Evolutionary conservation across 192 early-diverging fungal genomes (phyloP).

Genomic region (Kickxella alabastrina): DNA sequence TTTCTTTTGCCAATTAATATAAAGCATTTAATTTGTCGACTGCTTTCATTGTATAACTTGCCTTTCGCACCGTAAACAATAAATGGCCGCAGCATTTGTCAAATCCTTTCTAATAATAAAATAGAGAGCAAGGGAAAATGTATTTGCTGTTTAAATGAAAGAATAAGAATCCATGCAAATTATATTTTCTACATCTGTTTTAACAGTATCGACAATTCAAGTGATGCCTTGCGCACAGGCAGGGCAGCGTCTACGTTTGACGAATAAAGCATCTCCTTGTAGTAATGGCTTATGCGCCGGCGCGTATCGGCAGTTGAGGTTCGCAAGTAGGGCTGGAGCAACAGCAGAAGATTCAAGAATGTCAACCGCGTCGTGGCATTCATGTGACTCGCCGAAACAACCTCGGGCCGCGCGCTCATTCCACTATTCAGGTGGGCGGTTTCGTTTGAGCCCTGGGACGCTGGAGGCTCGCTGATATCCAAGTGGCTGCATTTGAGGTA

Average conservation of each 20-base stretch:
- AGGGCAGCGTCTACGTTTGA: constrained; percentile 43
- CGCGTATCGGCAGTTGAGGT: constrained; percentile 23
- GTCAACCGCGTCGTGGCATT: constrained; percentile 49
- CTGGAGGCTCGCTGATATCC: constrained; percentile 16
- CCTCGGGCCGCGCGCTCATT: constrained; percentile 27
- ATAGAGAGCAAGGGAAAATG: not conserved
- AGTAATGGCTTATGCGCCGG: constrained; percentile 34
- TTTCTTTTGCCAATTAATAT: too few species aligned
- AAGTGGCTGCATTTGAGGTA: constrained; percentile 50
- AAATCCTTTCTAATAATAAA: not conserved
- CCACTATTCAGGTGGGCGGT: not conserved
- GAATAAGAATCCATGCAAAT: not conserved
- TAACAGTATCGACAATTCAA: constrained; percentile 41
- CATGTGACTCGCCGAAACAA: constrained; percentile 47
- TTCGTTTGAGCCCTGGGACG: constrained; percentile 1
- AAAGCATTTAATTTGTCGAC: too few species aligned
- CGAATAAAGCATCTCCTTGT: constrained; percentile 41
- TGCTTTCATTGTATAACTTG: too few species aligned
- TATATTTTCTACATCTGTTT: constrained; percentile 28
- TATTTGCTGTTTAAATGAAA: too few species aligned
- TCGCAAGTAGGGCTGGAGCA: constrained; percentile 39
- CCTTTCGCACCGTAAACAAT: too few species aligned
- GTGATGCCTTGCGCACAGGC: constrained; percentile 48
- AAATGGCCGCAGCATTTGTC: too few species aligned
- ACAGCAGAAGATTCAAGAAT: constrained; percentile 42